phyloP scores from a whole-genome alignment of 148 eudicot genomes.

The Agrostemma githago region DNA sequence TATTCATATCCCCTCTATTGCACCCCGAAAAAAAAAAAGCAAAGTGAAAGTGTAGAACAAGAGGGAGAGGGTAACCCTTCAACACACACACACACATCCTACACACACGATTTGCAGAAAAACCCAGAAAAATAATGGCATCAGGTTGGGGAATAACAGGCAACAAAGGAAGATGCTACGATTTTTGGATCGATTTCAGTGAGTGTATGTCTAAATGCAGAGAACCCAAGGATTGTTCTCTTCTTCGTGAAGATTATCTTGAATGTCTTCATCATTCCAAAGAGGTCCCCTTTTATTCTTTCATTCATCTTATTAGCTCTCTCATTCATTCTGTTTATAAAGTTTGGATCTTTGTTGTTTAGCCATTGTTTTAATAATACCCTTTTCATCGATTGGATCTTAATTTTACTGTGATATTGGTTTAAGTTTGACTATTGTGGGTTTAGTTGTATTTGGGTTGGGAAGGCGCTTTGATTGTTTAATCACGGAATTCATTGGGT shows the following conservation, averaged over 20 bases:
- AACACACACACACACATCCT: neutral
- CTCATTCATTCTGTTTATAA: neutral
- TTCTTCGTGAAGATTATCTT: constrained; percentile 93
- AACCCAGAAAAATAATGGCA: constrained; percentile 44
- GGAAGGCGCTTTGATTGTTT: neutral
- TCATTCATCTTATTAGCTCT: neutral
- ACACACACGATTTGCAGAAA: neutral
- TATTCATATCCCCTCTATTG: no score
- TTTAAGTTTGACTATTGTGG: no score
- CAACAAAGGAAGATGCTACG: constrained; percentile 89
- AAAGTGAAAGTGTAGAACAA: no score
- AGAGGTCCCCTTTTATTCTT: constrained; percentile 46
- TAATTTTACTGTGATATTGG: neutral
- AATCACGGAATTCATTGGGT: neutral
- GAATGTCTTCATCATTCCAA: constrained; percentile 98
- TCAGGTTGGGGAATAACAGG: constrained; percentile 96
- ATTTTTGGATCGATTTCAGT: constrained; percentile 95
- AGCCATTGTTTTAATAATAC: neutral
- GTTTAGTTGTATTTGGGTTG: neutral
- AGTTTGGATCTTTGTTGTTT: constrained; percentile 8
- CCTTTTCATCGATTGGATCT: neutral
- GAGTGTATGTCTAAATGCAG: constrained; percentile 92
- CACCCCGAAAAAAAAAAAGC: no score
- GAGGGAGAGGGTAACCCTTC: neutral
- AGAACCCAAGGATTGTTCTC: constrained; percentile 72